A percentile compares a stretch with the other conserved stretches of the same genome.
Evolutionary conservation across 441 rosid species (phyloP).

Genomic region (Pelargonium fulgidum): DNA sequence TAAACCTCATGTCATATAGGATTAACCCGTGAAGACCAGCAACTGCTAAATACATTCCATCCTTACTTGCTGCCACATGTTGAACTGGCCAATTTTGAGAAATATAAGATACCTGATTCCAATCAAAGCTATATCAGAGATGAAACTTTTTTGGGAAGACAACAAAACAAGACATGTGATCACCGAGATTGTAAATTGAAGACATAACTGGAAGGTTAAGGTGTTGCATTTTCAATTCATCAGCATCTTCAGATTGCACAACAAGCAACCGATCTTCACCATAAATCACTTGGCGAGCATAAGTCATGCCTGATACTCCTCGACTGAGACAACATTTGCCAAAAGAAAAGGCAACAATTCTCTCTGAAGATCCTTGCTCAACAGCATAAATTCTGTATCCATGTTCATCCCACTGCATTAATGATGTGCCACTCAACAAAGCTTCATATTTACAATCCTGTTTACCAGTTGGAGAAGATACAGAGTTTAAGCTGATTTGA

Average conservation of each 20-base stretch:
- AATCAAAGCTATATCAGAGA: slow-evolving; percentile 29
- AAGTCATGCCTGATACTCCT: slow-evolving; percentile 95
- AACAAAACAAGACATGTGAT: slow-evolving; percentile 16
- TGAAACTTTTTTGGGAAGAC: slow-evolving; percentile 18
- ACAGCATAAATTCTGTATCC: slow-evolving; percentile 87
- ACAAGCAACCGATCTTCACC: slow-evolving; percentile 95
- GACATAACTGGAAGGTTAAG: slow-evolving; percentile 86
- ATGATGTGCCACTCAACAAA: slow-evolving; percentile 75
- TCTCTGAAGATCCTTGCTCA: slow-evolving; percentile 80
- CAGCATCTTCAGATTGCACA: slow-evolving; percentile 93
- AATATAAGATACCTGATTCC: slow-evolving; percentile 70
- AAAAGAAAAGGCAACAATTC: slow-evolving; percentile 87
- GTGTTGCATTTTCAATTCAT: slow-evolving; percentile 86
- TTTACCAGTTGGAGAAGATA: slow-evolving; percentile 68
- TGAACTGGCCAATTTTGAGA: slow-evolving; percentile 98
- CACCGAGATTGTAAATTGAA: slow-evolving; percentile 19
- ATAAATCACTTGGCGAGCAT: slow-evolving; percentile 88
- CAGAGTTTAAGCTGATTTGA: slow-evolving; percentile 81
- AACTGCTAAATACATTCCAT: slow-evolving; percentile 89
- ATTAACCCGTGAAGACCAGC: slow-evolving; percentile 93
- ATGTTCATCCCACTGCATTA: slow-evolving; percentile 94
- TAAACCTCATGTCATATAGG: slow-evolving; percentile 72
- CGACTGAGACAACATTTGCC: slow-evolving; percentile 93
- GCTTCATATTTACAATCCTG: slow-evolving; percentile 81
- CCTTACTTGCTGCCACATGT: slow-evolving; percentile 97